A percentile compares a stretch with the other conserved stretches of the same genome.
Conservation (phyloP, 225 moss, liverwort and hornwort genomes). For the Marchantia paleacea region DNA sequence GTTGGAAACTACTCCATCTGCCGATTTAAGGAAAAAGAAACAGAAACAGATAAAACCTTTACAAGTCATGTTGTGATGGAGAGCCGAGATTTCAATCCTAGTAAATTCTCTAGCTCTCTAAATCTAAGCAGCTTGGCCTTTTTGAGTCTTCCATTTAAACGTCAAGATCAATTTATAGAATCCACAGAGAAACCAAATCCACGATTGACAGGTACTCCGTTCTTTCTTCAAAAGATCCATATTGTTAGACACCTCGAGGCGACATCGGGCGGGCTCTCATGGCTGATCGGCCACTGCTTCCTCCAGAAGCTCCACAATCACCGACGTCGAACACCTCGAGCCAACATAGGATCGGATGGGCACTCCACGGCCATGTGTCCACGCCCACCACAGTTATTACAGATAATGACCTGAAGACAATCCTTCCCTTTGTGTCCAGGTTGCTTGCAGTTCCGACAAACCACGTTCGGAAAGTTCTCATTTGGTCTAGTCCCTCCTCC, state of each 20-base stretch:
- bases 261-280: neutral
- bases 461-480: constrained; percentile 42
- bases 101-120: neutral
- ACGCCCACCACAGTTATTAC: constrained; percentile 58
- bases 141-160: neutral
- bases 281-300: neutral
- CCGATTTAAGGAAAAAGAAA: neutral
- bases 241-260: neutral
- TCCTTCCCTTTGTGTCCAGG: constrained; percentile 57
- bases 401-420: constrained; percentile 48
- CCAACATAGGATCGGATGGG: constrained; percentile 51
- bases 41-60: neutral
- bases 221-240: neutral
- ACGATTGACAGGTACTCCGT: neutral
- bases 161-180: neutral
- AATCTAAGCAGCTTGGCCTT: constrained; percentile 8
- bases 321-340: constrained; percentile 39
- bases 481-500: constrained; percentile 28
- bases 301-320: constrained; percentile 6
- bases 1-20: constrained; percentile 6
- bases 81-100: neutral
- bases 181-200: neutral
- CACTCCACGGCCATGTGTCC: constrained; percentile 60
- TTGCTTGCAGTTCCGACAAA: constrained; percentile 57
- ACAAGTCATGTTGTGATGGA: constrained; percentile 11